Percentiles rank a stretch among this genome's conserved stretches.
Evolutionary conservation across 305 asterid species (phyloP).

Genomic region (Solanum hybrid): DNA sequence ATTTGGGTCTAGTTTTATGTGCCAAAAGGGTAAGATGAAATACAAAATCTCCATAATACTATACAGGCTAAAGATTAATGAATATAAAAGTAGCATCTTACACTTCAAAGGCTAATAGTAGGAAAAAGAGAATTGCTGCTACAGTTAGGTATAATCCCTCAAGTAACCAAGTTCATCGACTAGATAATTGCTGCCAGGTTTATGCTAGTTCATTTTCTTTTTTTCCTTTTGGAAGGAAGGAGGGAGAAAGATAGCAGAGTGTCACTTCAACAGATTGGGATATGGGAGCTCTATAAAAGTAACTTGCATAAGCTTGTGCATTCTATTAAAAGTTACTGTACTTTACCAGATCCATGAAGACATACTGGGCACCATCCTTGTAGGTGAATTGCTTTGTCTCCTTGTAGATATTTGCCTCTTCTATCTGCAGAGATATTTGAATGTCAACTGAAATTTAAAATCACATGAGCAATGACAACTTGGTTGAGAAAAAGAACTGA

Average conservation of each 20-base stretch:
- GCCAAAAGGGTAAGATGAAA: background rate
- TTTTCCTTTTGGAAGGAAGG: background rate
- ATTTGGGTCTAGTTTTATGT: background rate
- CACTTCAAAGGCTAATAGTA: background rate
- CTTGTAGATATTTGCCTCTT: conserved; percentile 71
- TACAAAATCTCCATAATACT: background rate
- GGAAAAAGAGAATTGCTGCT: background rate
- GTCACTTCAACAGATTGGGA: background rate
- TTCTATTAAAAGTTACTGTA: conserved; percentile 1
- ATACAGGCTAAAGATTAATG: background rate
- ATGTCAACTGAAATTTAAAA: background rate
- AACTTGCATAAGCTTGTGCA: background rate
- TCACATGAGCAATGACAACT: background rate
- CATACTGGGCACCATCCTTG: conserved; percentile 83
- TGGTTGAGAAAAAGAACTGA: background rate
- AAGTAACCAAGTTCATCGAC: background rate
- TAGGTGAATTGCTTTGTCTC: conserved; percentile 88
- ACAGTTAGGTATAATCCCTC: background rate
- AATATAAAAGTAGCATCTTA: background rate
- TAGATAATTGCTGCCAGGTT: background rate
- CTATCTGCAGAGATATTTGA: conserved; percentile 44
- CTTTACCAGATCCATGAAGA: conserved; percentile 88
- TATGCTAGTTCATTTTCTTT: background rate
- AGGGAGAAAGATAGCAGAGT: background rate
- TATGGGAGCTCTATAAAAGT: background rate